Conservation (phyloP, 139 green algal genomes). For the Chlorella ohadii region DNA sequence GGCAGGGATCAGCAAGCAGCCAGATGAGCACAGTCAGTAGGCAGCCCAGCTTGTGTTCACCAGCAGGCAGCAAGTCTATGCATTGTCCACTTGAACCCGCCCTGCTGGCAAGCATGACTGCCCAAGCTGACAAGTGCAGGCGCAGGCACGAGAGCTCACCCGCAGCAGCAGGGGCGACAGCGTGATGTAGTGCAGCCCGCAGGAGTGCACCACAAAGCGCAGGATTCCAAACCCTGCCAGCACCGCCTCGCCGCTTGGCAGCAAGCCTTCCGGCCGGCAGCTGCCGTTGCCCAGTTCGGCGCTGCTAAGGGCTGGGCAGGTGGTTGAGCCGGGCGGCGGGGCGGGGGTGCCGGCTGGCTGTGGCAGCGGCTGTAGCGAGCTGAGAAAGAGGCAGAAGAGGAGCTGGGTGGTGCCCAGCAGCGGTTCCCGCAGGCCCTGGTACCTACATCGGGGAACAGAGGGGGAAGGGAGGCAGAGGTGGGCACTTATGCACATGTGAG, state of each 20-base stretch:
- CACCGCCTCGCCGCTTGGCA: not conserved
- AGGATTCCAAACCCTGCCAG: constrained; percentile 24
- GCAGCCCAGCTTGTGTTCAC: not conserved
- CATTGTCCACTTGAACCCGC: no score
- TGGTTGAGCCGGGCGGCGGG: not conserved
- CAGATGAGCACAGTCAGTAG: not conserved
- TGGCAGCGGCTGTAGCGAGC: not conserved
- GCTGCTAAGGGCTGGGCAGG: no score
- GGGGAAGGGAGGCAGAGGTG: not conserved
- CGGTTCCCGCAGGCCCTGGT: not conserved
- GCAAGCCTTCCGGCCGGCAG: not conserved
- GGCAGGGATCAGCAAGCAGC: not conserved
- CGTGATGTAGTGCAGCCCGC: constrained; percentile 5
- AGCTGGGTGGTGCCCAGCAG: constrained; percentile 1
- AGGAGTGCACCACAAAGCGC: constrained; percentile 25
- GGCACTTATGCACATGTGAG: no score
- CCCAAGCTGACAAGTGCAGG: no score
- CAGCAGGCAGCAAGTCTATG: no score
- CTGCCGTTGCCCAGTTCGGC: no score
- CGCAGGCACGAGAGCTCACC: no score
- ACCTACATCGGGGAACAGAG: not conserved
- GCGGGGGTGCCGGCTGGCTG: not conserved
- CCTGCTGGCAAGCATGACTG: no score
- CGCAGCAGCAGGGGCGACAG: constrained; percentile 9
- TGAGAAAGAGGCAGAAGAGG: not conserved